These are phyloP conservation scores for Candida sphagnicola DNA, from an alignment of 805 yeast genomes.

Conservation along the genomic window DNA sequence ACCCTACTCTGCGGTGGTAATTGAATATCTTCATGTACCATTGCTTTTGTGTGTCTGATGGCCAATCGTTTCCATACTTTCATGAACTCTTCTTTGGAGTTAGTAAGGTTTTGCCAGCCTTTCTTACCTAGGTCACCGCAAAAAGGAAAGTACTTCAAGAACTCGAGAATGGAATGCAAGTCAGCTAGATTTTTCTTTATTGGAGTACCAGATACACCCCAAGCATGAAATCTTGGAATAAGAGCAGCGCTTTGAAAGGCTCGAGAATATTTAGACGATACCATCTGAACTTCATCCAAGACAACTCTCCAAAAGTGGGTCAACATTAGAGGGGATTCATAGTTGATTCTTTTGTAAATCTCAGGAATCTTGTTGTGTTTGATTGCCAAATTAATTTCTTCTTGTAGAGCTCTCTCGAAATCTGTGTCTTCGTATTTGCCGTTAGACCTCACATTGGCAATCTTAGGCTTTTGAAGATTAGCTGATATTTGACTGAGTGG, in stretches of 20 bases:
- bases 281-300: constrained; percentile 94
- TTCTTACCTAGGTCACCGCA: constrained; percentile 35
- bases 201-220: constrained; percentile 98
- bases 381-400: constrained; percentile 27
- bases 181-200: constrained; percentile 65
- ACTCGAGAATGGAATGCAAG: constrained; percentile 65
- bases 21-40: constrained; percentile 72
- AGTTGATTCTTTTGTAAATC: constrained; percentile 35
- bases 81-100: constrained; percentile 24
- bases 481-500: constrained; percentile 24
- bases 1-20: constrained; percentile 78
- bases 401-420: constrained; percentile 29
- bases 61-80: constrained; percentile 52
- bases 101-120: constrained; percentile 35
- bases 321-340: constrained; percentile 77
- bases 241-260: constrained; percentile 78
- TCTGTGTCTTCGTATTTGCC: constrained; percentile 23
- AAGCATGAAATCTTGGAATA: constrained; percentile 81
- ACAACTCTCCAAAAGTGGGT: constrained; percentile 87
- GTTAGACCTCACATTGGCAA: constrained; percentile 20
- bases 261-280: constrained; percentile 64
- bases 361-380: constrained; percentile 23
- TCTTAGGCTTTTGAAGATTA: constrained; percentile 19
- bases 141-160: constrained; percentile 67
- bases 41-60: constrained; percentile 77